Evolutionary conservation across 2,329 filamentous ascomycete genomes (phyloP), one percentile per base, ranked within the genome.

Genomic region (Xylaria sp.): DNA sequence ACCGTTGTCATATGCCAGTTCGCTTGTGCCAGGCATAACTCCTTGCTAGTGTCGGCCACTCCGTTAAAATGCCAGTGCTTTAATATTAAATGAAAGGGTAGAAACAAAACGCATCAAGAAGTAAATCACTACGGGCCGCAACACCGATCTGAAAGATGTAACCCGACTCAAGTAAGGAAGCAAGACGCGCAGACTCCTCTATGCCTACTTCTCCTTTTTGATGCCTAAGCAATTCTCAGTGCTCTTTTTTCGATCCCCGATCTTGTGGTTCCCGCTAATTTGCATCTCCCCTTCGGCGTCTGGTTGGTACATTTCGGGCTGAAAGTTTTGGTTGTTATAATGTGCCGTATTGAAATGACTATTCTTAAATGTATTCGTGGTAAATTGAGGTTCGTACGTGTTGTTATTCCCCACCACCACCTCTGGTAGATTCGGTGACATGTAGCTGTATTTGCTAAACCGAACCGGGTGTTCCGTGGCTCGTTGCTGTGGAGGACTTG

Each of bases 271-370:
- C n/a, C 56, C 57, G 46, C 44, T 62, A 64, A 70, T 70, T 55
- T 72, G 69, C 41, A 70, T 75, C 62, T 78, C 76, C n/a, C 83
- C 81, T 8, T 83, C 81, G 23, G 76, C 73, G 1, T 78, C 80
- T 6, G 83, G 83, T 51, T 76, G 80, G 73, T 84, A 87, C 76
- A 86, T 84, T 72, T 88, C 86, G 0, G 87, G 86, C 68, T 88
- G 86, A 71, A 89, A 88, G 71, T 88, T 84, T 50, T 88, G 87
- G 72, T 91, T 92, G 69, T 89, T 88, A 73, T 88, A 91, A 76
- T 92, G 90, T 0, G 89, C 89, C 56, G 85, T 85, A 74, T 91
- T 91, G 80, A 88, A 90, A 64, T 91, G 87, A 62, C 86, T 89
- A 72, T 91, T 90, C 75, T 89, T 89, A 75, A 91, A 91, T 1